Evolutionary conservation across 129 eudicot genomes (phyloP), one percentile per base, ranked within the genome.

Genomic region (Erigeron canadensis): DNA sequence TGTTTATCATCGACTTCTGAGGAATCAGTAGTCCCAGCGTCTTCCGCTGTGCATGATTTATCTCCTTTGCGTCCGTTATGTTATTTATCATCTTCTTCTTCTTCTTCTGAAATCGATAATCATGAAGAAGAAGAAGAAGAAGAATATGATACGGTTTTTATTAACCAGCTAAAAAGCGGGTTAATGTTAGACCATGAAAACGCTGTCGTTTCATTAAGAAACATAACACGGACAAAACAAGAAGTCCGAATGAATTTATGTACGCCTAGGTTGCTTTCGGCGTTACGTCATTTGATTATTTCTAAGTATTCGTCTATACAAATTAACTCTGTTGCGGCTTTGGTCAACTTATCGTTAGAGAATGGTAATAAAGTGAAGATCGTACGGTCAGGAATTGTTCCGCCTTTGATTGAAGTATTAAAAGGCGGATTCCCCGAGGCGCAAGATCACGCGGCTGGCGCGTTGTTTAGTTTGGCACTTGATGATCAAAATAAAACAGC

Each of bases 401-500:
- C 92, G 6, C 88, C 88, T 1, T 48, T 91, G 71, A 86, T 91
- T 21, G 96, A 88, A 55, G 90, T 86, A 11, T 66, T 91, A 38
- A 71, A 70, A 63, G 82, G 88, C 0, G 95, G 97, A 19, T 86
- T 68, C 56, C 77, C 84, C 0, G 97, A 88, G 66, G 85, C 96
- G 10, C 96, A 84, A 79, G 97, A 86, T 72, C 97, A 91, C 23
- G 97, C 96, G 7, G 89, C 92, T 13, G 96, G 97, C 1, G 97
- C 90, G 16, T 57, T 91, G 43, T 91, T 91, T 73, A 91, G 97
- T 43, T 69, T 91, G 18, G 83, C 97, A 0, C 85, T 91, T 2
- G 95, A 88, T 13, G 87, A 91, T 56, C 92, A 78, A 71, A 91
- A 91, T 81, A 91, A 91, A 67, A 91, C 97, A 0, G 97, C 97